phyloP scores from a whole-genome alignment of 164 flowering plant species.

The Echeveria elegans region DNA sequence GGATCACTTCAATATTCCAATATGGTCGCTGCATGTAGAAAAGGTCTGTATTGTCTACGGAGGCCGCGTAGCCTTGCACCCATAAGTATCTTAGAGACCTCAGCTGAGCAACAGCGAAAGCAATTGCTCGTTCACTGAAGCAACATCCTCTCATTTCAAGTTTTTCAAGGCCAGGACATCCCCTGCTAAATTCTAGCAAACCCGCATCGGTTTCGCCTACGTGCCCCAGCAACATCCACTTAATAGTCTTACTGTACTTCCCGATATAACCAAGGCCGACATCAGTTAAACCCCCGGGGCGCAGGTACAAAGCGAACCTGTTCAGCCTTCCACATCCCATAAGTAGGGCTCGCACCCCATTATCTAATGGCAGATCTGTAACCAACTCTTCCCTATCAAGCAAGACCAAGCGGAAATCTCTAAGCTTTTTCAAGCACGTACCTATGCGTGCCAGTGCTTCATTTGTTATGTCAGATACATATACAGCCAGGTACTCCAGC shows the following conservation, averaged over 20 bases:
- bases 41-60: constrained; percentile 44
- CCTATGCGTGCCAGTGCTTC: constrained; percentile 57
- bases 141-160: constrained; percentile 84
- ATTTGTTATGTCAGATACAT: constrained; percentile 84
- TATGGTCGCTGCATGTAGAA: constrained; percentile 64
- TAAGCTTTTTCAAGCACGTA: constrained; percentile 47
- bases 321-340: constrained; percentile 63
- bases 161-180: constrained; percentile 81
- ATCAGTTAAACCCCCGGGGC: constrained; percentile 79
- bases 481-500: constrained; percentile 77
- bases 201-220: constrained; percentile 81
- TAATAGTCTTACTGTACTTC: constrained; percentile 55
- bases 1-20: constrained; percentile 90
- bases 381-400: constrained; percentile 64
- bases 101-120: constrained; percentile 45
- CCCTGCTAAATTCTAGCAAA: constrained; percentile 60
- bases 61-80: constrained; percentile 78
- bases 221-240: constrained; percentile 87
- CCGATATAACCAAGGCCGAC: constrained; percentile 75
- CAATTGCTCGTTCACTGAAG: constrained; percentile 75
- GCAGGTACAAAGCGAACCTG: constrained; percentile 77
- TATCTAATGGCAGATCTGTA: constrained; percentile 85
- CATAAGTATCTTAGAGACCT: constrained; percentile 70
- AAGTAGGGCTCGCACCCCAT: constrained; percentile 72
- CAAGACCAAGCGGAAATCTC: constrained; percentile 83